Evolutionary conservation across 495 filamentous ascomycete species (phyloP), one percentile per base, ranked within the genome.

Genomic region (Aspergillus olivimuriae): DNA sequence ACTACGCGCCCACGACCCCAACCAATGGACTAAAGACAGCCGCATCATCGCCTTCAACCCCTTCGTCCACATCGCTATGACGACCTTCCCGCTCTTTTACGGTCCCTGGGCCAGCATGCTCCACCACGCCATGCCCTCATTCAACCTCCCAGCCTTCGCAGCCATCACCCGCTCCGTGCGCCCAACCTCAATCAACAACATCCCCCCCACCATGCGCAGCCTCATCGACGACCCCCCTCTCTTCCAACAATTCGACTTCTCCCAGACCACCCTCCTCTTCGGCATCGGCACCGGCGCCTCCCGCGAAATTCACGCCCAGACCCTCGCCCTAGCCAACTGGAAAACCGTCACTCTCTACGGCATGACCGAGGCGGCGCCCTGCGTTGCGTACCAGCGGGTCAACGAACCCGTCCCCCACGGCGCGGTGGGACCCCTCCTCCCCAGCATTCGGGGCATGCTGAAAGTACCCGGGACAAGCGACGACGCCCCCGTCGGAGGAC

Each of bases 301-400:
- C 6, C 6, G 6, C 24, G 24, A 28, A 11, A 28, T 28, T 5
- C 24, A 11, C 24, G 24, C 24, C 24, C 5, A 5, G 6, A 10
- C n/a, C 4, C 9, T 20, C 16, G 21, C 17, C 4, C 6, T 39
- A 10, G 36, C 36, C 11, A 21, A 39, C 19, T 39, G 36, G 36
- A 18, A 39, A 19, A 39, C 36, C 15, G 4, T 22, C 16, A 39
- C 19, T 11, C 19, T 39, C 10, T 39, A 39, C n/a, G 36, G 36
- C 6, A 39, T 39, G 36, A 39, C 36, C 0, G 36, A 39, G 36
- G 36, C 36, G 19, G 36, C 36, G 15, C 36, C 36, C 2, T 39
- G 22, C 1, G 36, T 39, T 12, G 36, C 36, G 4, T 39, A 20
- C 21, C 16, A 21, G 16, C 19, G 14, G 22, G 11, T 20, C 4